These are phyloP conservation scores for Ceratonia siliqua DNA, from an alignment of 306 rosid species.

Conservation along the genomic window DNA sequence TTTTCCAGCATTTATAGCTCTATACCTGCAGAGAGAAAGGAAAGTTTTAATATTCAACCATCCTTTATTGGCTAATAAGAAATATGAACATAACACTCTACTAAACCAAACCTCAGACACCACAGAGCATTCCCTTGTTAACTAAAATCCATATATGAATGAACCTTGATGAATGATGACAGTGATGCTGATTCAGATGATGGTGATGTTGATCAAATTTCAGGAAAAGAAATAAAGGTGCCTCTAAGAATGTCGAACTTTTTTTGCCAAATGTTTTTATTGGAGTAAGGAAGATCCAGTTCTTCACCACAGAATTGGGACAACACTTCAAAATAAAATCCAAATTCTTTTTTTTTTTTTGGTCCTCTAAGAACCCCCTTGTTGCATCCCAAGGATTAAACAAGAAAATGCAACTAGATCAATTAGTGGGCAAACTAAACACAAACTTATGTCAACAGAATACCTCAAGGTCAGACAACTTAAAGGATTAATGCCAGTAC, in stretches of 20 bases:
- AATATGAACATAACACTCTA: not conserved
- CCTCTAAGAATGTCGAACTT: not conserved
- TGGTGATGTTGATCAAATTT: conserved; percentile 15
- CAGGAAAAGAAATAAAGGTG: not conserved
- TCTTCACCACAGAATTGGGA: conserved; percentile 8
- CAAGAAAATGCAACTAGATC: not conserved
- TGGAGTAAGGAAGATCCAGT: not conserved
- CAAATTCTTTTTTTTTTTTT: not conserved
- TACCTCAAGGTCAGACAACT: not conserved
- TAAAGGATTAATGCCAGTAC: conserved; percentile 12
- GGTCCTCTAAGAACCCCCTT: not conserved
- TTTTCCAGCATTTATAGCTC: conserved; percentile 59
- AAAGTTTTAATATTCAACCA: not conserved
- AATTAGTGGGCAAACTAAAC: not conserved
- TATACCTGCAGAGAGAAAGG: conserved; percentile 48
- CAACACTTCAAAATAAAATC: not conserved
- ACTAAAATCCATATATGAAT: conserved; percentile 8
- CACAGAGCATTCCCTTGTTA: conserved; percentile 12
- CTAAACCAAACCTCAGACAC: conserved; percentile 8
- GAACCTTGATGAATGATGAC: conserved; percentile 12
- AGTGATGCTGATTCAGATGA: not conserved
- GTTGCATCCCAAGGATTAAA: conserved; percentile 24
- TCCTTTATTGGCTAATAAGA: not conserved
- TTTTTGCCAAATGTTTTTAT: not conserved
- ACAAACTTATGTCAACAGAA: not conserved